Conservation (phyloP, 2,329 filamentous ascomycete genomes). For the Fusarium foetens region DNA sequence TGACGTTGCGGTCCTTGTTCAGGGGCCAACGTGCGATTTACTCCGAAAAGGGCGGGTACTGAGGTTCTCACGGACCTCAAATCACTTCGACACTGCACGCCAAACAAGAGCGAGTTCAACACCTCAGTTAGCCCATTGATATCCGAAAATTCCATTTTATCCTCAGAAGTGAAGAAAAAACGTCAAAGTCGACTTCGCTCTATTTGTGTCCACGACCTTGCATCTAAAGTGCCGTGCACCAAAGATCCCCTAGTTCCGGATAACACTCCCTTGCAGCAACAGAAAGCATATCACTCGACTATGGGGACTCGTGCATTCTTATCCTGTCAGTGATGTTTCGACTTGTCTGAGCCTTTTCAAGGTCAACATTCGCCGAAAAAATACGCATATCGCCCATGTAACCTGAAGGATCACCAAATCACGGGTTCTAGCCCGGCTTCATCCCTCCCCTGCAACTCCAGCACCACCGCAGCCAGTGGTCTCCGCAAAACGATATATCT, state of each 20-base stretch:
- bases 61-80: conserved; percentile 22
- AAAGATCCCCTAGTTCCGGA: background rate
- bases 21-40: conserved; percentile 25
- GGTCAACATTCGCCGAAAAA: background rate
- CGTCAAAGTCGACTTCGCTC: background rate
- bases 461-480: background rate
- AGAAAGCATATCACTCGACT: background rate
- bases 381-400: background rate
- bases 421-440: conserved; percentile 2
- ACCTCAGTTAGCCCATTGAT: background rate
- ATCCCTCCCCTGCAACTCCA: conserved; percentile 16
- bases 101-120: background rate
- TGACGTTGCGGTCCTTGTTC: conserved; percentile 13
- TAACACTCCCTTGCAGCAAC: conserved; percentile 21
- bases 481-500: background rate
- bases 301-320: too few species aligned
- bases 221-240: background rate
- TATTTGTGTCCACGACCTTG: background rate
- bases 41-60: conserved; percentile 21
- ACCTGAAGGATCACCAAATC: conserved; percentile 6
- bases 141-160: background rate
- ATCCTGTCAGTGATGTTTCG: background rate
- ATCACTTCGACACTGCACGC: background rate
- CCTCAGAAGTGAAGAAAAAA: background rate
- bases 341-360: background rate